Evolutionary conservation across 169 alveolate species (phyloP), one percentile per base, ranked within the genome.

Genomic region (Toxoplasma gondii): DNA sequence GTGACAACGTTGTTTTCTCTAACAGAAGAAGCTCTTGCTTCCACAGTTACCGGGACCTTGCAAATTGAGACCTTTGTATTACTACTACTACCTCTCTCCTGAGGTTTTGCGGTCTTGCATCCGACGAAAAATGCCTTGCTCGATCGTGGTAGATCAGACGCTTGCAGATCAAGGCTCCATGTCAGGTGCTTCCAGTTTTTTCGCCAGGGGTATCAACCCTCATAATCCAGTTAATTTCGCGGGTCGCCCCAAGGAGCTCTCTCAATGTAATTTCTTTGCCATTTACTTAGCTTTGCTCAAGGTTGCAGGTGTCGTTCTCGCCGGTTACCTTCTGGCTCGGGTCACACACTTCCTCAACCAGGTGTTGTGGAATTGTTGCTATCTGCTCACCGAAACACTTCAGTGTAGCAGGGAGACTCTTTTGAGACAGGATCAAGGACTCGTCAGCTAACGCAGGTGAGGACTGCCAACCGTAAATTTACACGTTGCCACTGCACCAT

Each of bases 11-110:
- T 78, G 43, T n/a, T 38, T 10, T n/a, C 82, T 69, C 43, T 2
- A n/a, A 78, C 86, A n/a, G 39, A n/a, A 78, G 86, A 78, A 1
- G 39, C 86, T n/a, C 86, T n/a, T 12, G 86, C 86, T 19, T 78
- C 45, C 86, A 78, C 86, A 19, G 2, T 78, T 78, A 78, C n/a
- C 0, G 39, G 12, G 31, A 78, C 44, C 45, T 78, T n/a, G 43
- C 86, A 78, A 7, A 1, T n/a, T 10, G 44, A 24, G 5, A 19
- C 49, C 86, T 9, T 69, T 34, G 38, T 4, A 49, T 49, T 12
- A 12, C 58, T 4, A 49, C 4, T 49, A 7, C 58, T 4, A 49
- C 22, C 58, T 12, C 4, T 64, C 74, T 64, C 67, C 67, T 9
- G 27, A 9, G 67, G 67, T 53, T 22, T 70, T 70, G 36, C 78